These are phyloP conservation scores for Schwanniomyces etchellsii DNA, from an alignment of 1,139 yeast genomes.

Conservation along the genomic window DNA sequence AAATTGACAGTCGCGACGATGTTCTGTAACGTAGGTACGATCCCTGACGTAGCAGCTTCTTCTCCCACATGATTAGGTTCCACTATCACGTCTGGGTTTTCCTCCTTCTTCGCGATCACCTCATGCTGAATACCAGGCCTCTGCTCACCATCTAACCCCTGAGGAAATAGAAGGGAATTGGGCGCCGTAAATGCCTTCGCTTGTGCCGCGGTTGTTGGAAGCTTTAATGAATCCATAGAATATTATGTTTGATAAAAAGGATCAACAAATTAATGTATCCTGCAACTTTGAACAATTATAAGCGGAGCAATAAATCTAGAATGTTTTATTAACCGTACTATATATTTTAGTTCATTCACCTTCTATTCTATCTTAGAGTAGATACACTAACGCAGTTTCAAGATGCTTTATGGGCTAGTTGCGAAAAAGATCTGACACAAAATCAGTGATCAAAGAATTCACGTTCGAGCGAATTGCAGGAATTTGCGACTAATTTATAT, in stretches of 20 bases:
- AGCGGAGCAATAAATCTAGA: not conserved
- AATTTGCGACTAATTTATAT: not conserved
- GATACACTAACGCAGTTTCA: not conserved
- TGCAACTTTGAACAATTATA: constrained; percentile 6
- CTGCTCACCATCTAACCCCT: constrained; percentile 24
- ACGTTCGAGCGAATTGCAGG: not conserved
- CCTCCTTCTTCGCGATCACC: constrained; percentile 22
- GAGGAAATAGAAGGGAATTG: constrained; percentile 59
- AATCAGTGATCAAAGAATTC: not conserved
- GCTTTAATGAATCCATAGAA: constrained; percentile 64
- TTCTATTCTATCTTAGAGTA: not conserved
- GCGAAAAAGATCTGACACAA: not conserved
- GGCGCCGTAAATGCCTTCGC: constrained; percentile 73
- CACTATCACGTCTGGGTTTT: constrained; percentile 21
- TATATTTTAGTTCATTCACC: not conserved
- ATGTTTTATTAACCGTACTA: not conserved
- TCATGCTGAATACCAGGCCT: constrained; percentile 7
- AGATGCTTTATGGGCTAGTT: not conserved
- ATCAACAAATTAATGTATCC: constrained; percentile 44
- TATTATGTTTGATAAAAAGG: constrained; percentile 14
- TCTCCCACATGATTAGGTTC: constrained; percentile 48
- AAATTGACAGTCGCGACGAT: constrained; percentile 97
- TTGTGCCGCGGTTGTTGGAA: constrained; percentile 77
- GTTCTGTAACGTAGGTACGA: constrained; percentile 93
- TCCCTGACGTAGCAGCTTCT: constrained; percentile 79